Conservation (phyloP, 2,329 filamentous ascomycete species). For the Fusarium cyanostomum region DNA sequence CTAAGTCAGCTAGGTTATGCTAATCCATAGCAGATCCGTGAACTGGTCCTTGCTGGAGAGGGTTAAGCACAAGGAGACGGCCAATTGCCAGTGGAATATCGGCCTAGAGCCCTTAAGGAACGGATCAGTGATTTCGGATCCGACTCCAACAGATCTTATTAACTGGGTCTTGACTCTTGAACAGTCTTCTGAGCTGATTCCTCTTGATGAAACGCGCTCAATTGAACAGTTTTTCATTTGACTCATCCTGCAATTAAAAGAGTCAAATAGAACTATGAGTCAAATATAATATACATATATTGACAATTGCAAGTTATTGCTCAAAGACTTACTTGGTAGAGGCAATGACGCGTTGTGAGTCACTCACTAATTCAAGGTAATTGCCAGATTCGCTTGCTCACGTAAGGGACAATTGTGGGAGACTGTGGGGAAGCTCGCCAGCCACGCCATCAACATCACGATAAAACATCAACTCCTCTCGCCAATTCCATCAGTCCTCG, state of each 20-base stretch:
- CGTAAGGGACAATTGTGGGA: constrained; percentile 22
- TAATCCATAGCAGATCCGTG: too few relatives aligned
- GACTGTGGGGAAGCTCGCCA: constrained; percentile 32
- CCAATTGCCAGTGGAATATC: too few relatives aligned
- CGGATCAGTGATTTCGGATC: too few relatives aligned
- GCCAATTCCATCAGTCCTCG: neutral
- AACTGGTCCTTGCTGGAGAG: too few relatives aligned
- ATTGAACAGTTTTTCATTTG: neutral
- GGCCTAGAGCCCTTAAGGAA: too few relatives aligned
- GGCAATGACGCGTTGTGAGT: constrained; percentile 29
- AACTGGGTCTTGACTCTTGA: too few relatives aligned
- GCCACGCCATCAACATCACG: constrained; percentile 21
- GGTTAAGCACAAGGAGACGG: too few relatives aligned
- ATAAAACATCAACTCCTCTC: constrained; percentile 26
- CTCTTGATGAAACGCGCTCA: neutral
- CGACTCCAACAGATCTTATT: too few relatives aligned
- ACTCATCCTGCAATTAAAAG: constrained; percentile 3
- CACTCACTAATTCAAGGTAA: constrained; percentile 28
- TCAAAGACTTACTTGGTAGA: neutral
- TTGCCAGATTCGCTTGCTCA: constrained; percentile 22
- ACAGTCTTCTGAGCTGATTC: too few relatives aligned
- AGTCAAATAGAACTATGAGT: constrained; percentile 12
- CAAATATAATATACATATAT: neutral
- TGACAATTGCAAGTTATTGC: neutral
- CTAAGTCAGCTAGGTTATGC: too few relatives aligned